Percentiles rank a stretch among this genome's conserved stretches.
Conservation (phyloP, 73 alveolate genomes). For the Tetrahymena borealis region DNA sequence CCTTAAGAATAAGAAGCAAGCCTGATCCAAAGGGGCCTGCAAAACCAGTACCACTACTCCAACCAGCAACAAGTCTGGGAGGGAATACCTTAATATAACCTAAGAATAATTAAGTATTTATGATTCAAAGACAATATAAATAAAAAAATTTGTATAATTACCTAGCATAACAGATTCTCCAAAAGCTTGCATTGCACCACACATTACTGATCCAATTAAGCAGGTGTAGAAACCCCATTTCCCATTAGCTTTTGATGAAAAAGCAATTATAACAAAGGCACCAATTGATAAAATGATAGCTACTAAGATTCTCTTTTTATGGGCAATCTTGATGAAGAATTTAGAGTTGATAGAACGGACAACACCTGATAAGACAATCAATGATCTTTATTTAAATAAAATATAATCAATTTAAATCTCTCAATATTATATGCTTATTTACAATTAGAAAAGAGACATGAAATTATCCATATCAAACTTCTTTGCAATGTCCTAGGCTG, state of each 20-base stretch:
- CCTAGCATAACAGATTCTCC: conserved; percentile 38
- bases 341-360: conserved; percentile 23
- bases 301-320: conserved; percentile 26
- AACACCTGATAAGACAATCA: conserved; percentile 30
- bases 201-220: conserved; percentile 21
- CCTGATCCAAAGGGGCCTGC: conserved; percentile 87
- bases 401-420: background rate
- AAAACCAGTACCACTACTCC: conserved; percentile 77
- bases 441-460: conserved; percentile 40
- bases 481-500: conserved; percentile 33
- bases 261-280: conserved; percentile 15
- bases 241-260: background rate
- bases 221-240: conserved; percentile 24
- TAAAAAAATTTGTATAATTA: background rate
- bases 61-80: conserved; percentile 15
- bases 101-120: background rate
- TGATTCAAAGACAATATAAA: background rate
- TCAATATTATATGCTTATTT: background rate
- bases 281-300: conserved; percentile 8
- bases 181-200: conserved; percentile 41
- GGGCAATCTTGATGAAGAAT: conserved; percentile 19
- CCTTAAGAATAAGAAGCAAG: conserved; percentile 43
- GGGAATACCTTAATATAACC: conserved; percentile 28
- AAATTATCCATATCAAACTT: conserved; percentile 16
- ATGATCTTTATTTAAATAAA: conserved; percentile 7